Base-by-base conservation (phyloP, 768 basidiomycete genomes). In the Leucosporidium creatinivorum region DNA sequence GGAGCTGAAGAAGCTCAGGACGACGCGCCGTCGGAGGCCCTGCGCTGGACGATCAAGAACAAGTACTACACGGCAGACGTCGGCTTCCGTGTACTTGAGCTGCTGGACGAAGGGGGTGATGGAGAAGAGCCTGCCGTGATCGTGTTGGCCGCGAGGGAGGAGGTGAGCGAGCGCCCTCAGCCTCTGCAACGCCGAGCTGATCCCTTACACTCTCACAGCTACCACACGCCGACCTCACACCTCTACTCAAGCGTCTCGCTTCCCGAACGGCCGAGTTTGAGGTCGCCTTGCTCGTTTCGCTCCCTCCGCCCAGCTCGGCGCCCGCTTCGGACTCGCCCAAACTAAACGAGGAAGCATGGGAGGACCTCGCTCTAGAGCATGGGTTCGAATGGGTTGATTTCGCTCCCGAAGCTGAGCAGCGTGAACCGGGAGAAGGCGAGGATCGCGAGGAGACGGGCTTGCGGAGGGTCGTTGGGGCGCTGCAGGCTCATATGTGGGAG, bases 401-500 rank as follows among this genome's bases (percentile, higher is more conserved):
- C 25, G 47, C 31, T 28, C 39, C 8, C 12, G 31, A 57, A 5
- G 56, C 9, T 21, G 56, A 13, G 7, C 19, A 21, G 31, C 8
- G 28, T 8, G 39, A n/a, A n/a, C n/a, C 44, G 2, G 58, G 28
- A 5, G 58, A 47, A 4, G 44, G 5, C 12, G 47, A 60, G 44
- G 58, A 49, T 28, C 30, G 56, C 31, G 58, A 60, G n/a, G 19
- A 47, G 47, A 49, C 23, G 39, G 58, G 58, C 39, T 25, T 60
- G n/a, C 44, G 28, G 47, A 25, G 58, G 26, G 58, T 60, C 6
- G 58, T 60, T 18, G 58, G 25, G 4, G 58, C 58, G 13, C 58
- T 60, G 58, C 58, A 60, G 6, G 58, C 58, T 28, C 58, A 60
- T 12, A 17, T 60, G 39, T 60, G 58, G 58, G 58, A 60, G 19